A percentile compares a stretch with the other conserved stretches of the same genome.
Evolutionary conservation across 768 basidiomycete species (phyloP).

Genomic region (Russula compacta): DNA sequence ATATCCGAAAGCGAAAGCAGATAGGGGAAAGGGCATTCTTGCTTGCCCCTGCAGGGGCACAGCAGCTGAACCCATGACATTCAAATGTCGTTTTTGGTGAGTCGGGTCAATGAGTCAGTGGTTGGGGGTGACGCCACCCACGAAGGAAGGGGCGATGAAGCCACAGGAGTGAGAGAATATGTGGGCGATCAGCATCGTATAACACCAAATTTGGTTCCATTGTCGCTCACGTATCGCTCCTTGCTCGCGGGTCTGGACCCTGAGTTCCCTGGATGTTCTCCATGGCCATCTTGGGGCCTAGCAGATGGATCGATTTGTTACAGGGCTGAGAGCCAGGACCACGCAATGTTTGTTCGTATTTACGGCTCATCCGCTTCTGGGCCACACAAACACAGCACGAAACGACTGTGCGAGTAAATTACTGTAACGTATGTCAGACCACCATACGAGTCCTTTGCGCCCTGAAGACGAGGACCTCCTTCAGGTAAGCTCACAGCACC

Average conservation of each 20-base stretch:
- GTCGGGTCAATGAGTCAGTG: not conserved
- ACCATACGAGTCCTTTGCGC: conserved; percentile 13
- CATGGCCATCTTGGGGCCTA: not conserved
- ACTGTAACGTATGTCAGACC: not conserved
- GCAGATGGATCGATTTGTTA: not conserved
- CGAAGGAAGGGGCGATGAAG: not conserved
- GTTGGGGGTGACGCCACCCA: not conserved
- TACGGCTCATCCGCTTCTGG: not conserved
- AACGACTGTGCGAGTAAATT: not conserved
- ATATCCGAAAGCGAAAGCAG: not conserved
- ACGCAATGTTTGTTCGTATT: conserved; percentile 1
- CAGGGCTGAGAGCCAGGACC: not conserved
- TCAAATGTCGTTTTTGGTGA: not conserved
- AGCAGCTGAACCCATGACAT: not conserved
- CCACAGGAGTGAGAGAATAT: not conserved
- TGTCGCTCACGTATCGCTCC: not conserved
- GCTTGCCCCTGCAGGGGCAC: not conserved
- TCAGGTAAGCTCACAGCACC: conserved; percentile 3
- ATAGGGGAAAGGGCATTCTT: not conserved
- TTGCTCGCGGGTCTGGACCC: not conserved
- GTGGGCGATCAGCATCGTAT: not conserved
- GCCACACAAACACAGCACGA: not conserved
- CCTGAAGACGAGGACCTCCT: conserved; percentile 19
- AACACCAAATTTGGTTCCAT: not conserved
- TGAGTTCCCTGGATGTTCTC: not conserved